Evolutionary conservation across 768 basidiomycete genomes (phyloP).

Genomic region (Leccinum subgranulosum): DNA sequence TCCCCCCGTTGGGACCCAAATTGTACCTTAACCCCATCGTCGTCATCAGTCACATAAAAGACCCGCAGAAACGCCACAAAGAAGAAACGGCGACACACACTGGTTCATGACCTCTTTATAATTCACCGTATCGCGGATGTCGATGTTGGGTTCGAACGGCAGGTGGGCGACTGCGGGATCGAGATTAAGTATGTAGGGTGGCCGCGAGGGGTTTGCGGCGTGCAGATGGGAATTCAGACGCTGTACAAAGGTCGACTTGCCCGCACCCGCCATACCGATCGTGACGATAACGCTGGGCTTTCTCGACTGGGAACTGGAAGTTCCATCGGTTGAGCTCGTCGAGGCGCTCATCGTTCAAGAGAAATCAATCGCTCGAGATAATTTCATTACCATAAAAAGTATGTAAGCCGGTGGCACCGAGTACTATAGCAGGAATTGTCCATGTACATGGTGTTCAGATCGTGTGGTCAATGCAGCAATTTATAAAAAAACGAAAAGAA

Average conservation of each 20-base stretch:
- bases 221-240: conserved; percentile 92
- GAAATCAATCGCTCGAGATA: background rate
- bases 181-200: conserved; percentile 95
- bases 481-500: background rate
- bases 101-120: conserved; percentile 99
- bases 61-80: conserved; percentile 1
- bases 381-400: conserved; percentile 17
- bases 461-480: background rate
- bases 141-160: conserved; percentile 95
- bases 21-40: conserved; percentile 70
- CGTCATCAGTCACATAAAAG: conserved; percentile 14
- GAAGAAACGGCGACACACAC: conserved; percentile 56
- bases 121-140: conserved; percentile 96
- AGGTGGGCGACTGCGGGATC: conserved; percentile 93
- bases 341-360: conserved; percentile 20
- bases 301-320: conserved; percentile 16
- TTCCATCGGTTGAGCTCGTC: background rate
- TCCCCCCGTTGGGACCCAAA: conserved; percentile 96
- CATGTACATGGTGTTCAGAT: conserved; percentile 8
- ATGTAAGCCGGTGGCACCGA: background rate
- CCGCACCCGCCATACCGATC: conserved; percentile 96
- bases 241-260: conserved; percentile 97
- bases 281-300: conserved; percentile 84
- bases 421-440: background rate
- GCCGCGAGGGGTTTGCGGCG: conserved; percentile 54